phyloP scores from a whole-genome alignment of 306 rosid species.

The Casuarina equisetifolia region DNA sequence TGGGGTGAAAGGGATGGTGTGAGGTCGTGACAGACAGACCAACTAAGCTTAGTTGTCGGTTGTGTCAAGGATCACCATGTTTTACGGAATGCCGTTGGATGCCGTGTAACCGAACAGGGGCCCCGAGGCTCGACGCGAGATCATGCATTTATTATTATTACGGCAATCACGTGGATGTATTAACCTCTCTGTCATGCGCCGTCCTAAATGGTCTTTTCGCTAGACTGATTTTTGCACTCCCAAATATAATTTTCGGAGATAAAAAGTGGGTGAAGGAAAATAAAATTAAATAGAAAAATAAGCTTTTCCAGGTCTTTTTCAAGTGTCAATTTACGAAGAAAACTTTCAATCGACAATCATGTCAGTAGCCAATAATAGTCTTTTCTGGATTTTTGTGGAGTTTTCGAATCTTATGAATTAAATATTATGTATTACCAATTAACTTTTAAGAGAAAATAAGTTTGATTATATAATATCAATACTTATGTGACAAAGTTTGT shows the following conservation, averaged over 20 bases:
- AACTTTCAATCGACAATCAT: too few relatives aligned
- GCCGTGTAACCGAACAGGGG: not conserved
- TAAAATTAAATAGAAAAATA: not conserved
- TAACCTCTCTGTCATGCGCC: not conserved
- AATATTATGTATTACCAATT: too few relatives aligned
- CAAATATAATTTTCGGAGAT: not conserved
- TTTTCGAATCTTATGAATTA: too few relatives aligned
- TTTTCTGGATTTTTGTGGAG: too few relatives aligned
- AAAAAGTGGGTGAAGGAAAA: not conserved
- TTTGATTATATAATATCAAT: too few relatives aligned
- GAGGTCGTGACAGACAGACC: constrained; percentile 32
- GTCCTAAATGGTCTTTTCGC: too few relatives aligned
- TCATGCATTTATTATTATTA: not conserved
- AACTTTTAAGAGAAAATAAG: too few relatives aligned
- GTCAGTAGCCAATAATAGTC: too few relatives aligned
- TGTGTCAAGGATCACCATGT: constrained; percentile 14
- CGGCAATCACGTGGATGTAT: not conserved
- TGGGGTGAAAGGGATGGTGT: not conserved
- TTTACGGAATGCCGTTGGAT: not conserved
- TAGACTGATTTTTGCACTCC: too few relatives aligned
- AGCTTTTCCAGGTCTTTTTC: not conserved
- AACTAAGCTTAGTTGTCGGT: constrained; percentile 2
- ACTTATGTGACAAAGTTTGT: too few relatives aligned
- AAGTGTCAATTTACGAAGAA: not conserved
- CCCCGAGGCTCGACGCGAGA: not conserved